These are phyloP conservation scores for Venturia oleaginea DNA, from an alignment of 2,329 filamentous ascomycete species.

Conservation along the genomic window DNA sequence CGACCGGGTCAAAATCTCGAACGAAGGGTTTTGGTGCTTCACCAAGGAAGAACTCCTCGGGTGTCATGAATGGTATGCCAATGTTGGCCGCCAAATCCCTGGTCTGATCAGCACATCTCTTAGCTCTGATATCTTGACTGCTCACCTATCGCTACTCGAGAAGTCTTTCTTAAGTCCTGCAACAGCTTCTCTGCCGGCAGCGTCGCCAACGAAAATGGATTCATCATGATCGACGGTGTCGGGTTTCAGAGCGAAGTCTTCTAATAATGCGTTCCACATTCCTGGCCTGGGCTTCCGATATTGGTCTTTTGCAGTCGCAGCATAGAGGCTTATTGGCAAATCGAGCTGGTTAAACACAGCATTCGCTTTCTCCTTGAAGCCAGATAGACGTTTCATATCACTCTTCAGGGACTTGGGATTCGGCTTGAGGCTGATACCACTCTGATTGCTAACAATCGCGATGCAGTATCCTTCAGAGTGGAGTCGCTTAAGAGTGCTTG, in stretches of 20 bases:
- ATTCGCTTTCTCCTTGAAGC: slow-evolving; percentile 75
- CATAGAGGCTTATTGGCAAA: slow-evolving; percentile 72
- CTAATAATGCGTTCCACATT: slow-evolving; percentile 70
- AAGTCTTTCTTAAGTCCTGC: slow-evolving; percentile 44
- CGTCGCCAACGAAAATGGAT: slow-evolving; percentile 87
- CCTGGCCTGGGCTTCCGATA: slow-evolving; percentile 81
- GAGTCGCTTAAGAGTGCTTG: slow-evolving; percentile 55
- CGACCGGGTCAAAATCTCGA: slow-evolving; percentile 61
- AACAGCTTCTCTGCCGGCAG: slow-evolving; percentile 45
- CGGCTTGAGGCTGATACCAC: slow-evolving; percentile 65
- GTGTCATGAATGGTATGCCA: slow-evolving; percentile 71
- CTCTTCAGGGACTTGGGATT: slow-evolving; percentile 61
- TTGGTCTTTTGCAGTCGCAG: slow-evolving; percentile 71
- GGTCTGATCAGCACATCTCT: slow-evolving; percentile 9
- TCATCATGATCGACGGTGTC: slow-evolving; percentile 56
- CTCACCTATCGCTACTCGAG: slow-evolving; percentile 50
- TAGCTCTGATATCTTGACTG: slow-evolving; percentile 4
- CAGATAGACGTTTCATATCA: slow-evolving; percentile 57
- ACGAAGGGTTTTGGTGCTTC: slow-evolving; percentile 56
- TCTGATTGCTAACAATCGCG: slow-evolving; percentile 83
- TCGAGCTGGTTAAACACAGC: slow-evolving; percentile 63
- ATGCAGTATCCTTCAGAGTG: slow-evolving; percentile 63
- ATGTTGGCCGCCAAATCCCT: slow-evolving; percentile 81
- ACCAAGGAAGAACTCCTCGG: slow-evolving; percentile 82
- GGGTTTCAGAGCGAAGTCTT: slow-evolving; percentile 36